A percentile compares a stretch with the other conserved stretches of the same genome.
phyloP scores from a whole-genome alignment of 1,284 basidiomycete genomes.

The Cutaneotrichosporon sp. region DNA sequence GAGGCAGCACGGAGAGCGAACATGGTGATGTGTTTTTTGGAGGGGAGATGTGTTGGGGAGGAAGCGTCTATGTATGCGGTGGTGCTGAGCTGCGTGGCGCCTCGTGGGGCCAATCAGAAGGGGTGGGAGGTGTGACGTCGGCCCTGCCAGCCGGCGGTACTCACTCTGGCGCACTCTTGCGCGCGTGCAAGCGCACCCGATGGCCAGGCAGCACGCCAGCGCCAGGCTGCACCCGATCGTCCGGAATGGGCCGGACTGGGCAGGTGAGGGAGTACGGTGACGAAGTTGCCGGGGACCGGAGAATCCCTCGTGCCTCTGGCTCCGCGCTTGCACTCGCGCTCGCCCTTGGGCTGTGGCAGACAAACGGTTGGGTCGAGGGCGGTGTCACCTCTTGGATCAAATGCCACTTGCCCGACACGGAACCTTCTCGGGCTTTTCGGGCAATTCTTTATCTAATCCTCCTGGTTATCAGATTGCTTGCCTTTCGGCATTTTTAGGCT shows the following conservation, averaged over 20 bases:
- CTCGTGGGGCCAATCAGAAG: not conserved
- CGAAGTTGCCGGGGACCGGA: not conserved
- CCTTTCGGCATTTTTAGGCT: not conserved
- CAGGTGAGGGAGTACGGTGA: not conserved
- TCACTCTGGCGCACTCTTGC: too few species aligned
- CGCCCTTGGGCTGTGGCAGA: not conserved
- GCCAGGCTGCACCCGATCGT: not conserved
- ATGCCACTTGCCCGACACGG: not conserved
- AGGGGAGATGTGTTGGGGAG: not conserved
- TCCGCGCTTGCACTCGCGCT: too few species aligned
- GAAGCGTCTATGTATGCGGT: not conserved
- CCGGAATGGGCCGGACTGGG: not conserved
- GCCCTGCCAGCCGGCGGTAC: not conserved
- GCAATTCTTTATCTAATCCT: not conserved
- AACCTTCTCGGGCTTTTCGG: not conserved
- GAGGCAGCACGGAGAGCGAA: constrained; percentile 33
- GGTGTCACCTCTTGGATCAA: not conserved
- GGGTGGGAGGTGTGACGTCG: not conserved
- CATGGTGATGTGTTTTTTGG: constrained; percentile 37
- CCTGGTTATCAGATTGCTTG: not conserved
- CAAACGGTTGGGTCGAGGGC: too few species aligned
- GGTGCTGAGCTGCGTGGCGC: not conserved
- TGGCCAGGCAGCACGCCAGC: not conserved
- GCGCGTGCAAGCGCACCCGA: not conserved
- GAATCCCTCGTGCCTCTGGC: too few species aligned